These are phyloP conservation scores for Saturnispora serradocipensis DNA, from an alignment of 805 yeast genomes.

Conservation along the genomic window DNA sequence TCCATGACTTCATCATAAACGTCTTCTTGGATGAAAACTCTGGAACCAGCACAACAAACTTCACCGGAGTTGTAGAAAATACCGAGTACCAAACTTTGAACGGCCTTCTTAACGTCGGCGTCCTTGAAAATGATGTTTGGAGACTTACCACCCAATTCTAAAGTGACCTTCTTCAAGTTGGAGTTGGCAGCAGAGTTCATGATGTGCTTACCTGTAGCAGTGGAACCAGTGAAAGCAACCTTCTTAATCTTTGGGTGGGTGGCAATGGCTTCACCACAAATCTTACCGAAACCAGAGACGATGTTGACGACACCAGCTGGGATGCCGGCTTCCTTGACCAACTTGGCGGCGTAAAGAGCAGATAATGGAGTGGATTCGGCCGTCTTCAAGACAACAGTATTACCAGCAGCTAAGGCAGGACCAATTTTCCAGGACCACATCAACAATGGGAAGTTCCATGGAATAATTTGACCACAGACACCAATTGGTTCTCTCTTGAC, in stretches of 20 bases:
- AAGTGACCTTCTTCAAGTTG: conserved; percentile 60
- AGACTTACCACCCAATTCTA: conserved; percentile 80
- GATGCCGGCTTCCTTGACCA: conserved; percentile 58
- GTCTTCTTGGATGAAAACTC: conserved; percentile 66
- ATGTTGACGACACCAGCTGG: conserved; percentile 72
- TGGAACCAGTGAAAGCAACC: conserved; percentile 77
- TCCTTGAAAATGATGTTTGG: conserved; percentile 69
- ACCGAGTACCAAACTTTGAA: conserved; percentile 49
- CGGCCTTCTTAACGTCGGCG: conserved; percentile 45
- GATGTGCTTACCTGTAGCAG: conserved; percentile 63
- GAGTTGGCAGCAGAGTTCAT: conserved; percentile 62
- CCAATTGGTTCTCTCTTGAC: conserved; percentile 87
- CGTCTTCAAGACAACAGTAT: conserved; percentile 78
- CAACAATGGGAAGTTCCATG: conserved; percentile 94
- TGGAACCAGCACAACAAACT: conserved; percentile 76
- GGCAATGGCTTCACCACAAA: conserved; percentile 63
- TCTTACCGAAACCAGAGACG: conserved; percentile 66
- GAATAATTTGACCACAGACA: conserved; percentile 91
- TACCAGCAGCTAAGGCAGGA: conserved; percentile 88
- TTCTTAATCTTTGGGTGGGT: conserved; percentile 63
- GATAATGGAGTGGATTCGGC: conserved; percentile 88
- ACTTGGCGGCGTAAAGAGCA: conserved; percentile 55
- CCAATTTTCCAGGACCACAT: conserved; percentile 95
- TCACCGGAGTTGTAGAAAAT: conserved; percentile 77
- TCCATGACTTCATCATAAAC: conserved; percentile 54